A percentile compares a stretch with the other conserved stretches of the same genome.
phyloP scores from a whole-genome alignment of 768 basidiomycete species.

The Dacryopinax primogenitus region DNA sequence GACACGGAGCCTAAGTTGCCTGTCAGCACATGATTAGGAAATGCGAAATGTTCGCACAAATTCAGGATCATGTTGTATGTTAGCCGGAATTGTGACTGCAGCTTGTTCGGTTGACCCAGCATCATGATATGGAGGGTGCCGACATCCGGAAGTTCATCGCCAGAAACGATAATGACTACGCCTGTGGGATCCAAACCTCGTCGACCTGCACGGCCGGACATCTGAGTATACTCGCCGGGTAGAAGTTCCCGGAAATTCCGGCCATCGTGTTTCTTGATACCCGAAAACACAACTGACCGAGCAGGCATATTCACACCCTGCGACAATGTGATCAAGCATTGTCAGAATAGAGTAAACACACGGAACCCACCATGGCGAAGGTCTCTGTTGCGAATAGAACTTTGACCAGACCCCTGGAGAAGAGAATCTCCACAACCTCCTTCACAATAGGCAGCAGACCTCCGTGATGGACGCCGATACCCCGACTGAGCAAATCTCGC shows the following conservation, averaged over 20 bases:
- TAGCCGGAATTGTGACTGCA: constrained; percentile 89
- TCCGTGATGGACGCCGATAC: constrained; percentile 96
- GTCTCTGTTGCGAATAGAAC: constrained; percentile 97
- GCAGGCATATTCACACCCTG: constrained; percentile 99
- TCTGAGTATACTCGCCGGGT: constrained; percentile 93
- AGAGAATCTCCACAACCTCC: constrained; percentile 93
- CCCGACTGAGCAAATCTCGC: constrained; percentile 76
- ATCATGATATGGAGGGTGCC: constrained; percentile 73
- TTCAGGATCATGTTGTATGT: constrained; percentile 99
- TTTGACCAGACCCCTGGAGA: constrained; percentile 90
- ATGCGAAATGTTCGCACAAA: constrained; percentile 26
- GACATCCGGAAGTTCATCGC: constrained; percentile 81
- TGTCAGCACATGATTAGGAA: background rate
- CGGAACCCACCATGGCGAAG: constrained; percentile 79
- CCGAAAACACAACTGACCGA: constrained; percentile 90
- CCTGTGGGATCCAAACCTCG: constrained; percentile 91
- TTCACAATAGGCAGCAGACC: constrained; percentile 93
- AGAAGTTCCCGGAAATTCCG: constrained; percentile 78
- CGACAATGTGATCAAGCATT: background rate
- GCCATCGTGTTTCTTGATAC: constrained; percentile 90
- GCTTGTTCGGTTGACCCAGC: constrained; percentile 80
- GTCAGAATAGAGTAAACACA: background rate
- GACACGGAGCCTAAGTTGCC: constrained; percentile 47
- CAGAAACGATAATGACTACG: constrained; percentile 80
- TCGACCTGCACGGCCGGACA: constrained; percentile 96